A percentile compares a stretch with the other conserved stretches of the same genome.
These are phyloP conservation scores for Yamadazyma oceani DNA, from an alignment of 1,139 yeast species.

Conservation along the genomic window DNA sequence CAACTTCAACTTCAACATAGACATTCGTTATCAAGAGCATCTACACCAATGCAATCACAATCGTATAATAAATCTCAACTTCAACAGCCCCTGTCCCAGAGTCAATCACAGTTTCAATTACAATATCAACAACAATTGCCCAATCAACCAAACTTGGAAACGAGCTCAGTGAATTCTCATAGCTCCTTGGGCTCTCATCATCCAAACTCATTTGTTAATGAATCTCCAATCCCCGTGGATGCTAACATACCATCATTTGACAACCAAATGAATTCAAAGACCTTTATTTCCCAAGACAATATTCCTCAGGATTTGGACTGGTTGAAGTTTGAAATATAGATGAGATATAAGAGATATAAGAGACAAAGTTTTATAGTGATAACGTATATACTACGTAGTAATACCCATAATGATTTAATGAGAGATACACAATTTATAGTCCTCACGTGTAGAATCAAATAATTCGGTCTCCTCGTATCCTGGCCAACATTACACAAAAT, in stretches of 20 bases:
- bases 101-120: neutral
- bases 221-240: constrained; percentile 7
- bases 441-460: too few relatives aligned
- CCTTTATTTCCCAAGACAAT: constrained; percentile 9
- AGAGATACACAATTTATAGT: too few relatives aligned
- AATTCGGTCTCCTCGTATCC: neutral
- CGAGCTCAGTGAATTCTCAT: constrained; percentile 13
- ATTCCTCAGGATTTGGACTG: constrained; percentile 40
- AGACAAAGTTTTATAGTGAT: too few relatives aligned
- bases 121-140: neutral
- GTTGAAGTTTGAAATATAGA: constrained; percentile 45
- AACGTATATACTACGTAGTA: too few relatives aligned
- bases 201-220: constrained; percentile 10
- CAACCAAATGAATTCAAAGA: constrained; percentile 10
- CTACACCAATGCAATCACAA: constrained; percentile 3
- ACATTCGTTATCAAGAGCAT: constrained; percentile 9
- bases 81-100: neutral
- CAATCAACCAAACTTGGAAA: constrained; percentile 5
- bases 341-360: constrained; percentile 2
- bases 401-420: too few relatives aligned
- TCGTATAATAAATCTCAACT: neutral
- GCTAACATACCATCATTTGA: constrained; percentile 7
- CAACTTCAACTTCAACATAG: constrained; percentile 3
- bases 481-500: neutral
- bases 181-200: constrained; percentile 12